These are phyloP conservation scores for Paecilomyces niveus DNA, from an alignment of 2,329 filamentous ascomycete genomes.

Conservation along the genomic window DNA sequence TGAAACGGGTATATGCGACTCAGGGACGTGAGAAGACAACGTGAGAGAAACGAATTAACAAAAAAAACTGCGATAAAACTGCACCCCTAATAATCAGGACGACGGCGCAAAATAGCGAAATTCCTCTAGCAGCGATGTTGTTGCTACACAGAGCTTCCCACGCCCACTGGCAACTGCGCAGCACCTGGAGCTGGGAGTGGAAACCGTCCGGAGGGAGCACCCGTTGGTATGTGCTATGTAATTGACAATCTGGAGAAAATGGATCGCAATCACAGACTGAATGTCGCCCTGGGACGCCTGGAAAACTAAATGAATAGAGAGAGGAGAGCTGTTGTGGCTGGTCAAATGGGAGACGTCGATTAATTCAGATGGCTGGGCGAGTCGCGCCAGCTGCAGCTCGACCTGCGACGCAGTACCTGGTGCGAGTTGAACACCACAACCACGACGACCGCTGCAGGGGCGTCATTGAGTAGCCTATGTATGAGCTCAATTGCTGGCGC, in stretches of 20 bases:
- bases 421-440: constrained; percentile 5
- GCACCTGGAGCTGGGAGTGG: background rate
- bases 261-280: background rate
- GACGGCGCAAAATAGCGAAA: background rate
- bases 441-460: constrained; percentile 7
- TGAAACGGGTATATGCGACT: constrained; percentile 16
- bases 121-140: background rate
- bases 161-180: background rate
- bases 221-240: background rate
- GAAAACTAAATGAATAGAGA: background rate
- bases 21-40: constrained; percentile 27
- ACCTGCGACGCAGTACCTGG: constrained; percentile 10
- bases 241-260: background rate
- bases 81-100: constrained; percentile 4
- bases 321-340: constrained; percentile 11
- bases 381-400: constrained; percentile 8
- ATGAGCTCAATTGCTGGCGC: constrained; percentile 6
- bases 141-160: background rate
- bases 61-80: background rate
- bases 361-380: constrained; percentile 36
- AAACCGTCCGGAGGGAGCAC: background rate
- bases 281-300: background rate
- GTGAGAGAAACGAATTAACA: constrained; percentile 13
- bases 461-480: constrained; percentile 5
- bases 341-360: constrained; percentile 12